These are phyloP conservation scores for Tylopilus sp. DNA, from an alignment of 768 basidiomycete species.

Conservation along the genomic window DNA sequence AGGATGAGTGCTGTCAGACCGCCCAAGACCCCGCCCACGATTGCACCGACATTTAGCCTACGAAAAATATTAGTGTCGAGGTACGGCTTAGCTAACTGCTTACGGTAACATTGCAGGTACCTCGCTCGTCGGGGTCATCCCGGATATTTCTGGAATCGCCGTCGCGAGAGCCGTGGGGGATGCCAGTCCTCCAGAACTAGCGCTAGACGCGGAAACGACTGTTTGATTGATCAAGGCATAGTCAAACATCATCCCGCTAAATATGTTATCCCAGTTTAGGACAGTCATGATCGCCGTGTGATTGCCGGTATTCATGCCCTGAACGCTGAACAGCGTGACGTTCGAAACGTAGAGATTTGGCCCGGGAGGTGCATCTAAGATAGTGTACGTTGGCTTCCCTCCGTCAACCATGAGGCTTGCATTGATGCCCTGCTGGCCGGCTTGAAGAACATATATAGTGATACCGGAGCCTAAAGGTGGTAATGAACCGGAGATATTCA, in stretches of 20 bases:
- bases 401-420: constrained; percentile 15
- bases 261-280: constrained; percentile 9
- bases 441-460: constrained; percentile 17
- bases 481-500: background rate
- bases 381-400: constrained; percentile 3
- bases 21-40: constrained; percentile 13
- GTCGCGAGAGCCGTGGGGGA: background rate
- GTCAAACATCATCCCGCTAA: constrained; percentile 20
- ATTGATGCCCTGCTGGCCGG: constrained; percentile 13
- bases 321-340: constrained; percentile 13
- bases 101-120: background rate
- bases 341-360: constrained; percentile 10
- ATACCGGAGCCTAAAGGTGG: constrained; percentile 16
- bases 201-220: background rate
- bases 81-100: background rate
- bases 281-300: constrained; percentile 14
- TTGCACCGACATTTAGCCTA: constrained; percentile 6
- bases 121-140: background rate
- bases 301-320: constrained; percentile 14
- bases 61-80: background rate
- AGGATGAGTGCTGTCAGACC: constrained; percentile 8
- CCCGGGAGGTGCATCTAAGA: constrained; percentile 11
- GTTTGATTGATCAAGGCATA: constrained; percentile 17
- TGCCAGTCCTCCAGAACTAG: background rate
- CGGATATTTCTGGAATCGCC: background rate